phyloP scores from a whole-genome alignment of 768 basidiomycete species.

The Boletus rubropictus region DNA sequence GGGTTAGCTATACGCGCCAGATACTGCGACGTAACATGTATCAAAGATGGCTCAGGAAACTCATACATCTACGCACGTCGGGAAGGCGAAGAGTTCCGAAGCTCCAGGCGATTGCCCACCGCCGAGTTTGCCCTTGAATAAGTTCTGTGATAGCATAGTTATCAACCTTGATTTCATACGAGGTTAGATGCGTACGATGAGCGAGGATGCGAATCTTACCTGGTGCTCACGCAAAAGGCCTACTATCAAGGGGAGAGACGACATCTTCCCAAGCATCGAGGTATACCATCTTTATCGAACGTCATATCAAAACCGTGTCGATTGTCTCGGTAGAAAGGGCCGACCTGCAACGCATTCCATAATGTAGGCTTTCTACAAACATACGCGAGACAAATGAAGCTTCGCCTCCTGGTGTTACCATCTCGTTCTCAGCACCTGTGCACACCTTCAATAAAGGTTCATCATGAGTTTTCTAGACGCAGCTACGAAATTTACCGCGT shows the following conservation, averaged over 20 bases:
- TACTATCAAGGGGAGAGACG: constrained; percentile 63
- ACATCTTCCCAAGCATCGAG: constrained; percentile 84
- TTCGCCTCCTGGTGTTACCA: constrained; percentile 89
- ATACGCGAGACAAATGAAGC: constrained; percentile 69
- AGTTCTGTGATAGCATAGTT: constrained; percentile 87
- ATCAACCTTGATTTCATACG: constrained; percentile 47
- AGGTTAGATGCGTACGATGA: not conserved
- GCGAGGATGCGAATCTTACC: constrained; percentile 29
- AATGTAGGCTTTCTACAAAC: constrained; percentile 61
- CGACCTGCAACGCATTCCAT: constrained; percentile 55
- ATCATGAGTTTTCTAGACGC: not conserved
- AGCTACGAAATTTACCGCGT: constrained; percentile 48
- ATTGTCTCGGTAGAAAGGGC: not conserved
- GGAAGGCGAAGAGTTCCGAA: constrained; percentile 57
- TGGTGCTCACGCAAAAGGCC: constrained; percentile 41
- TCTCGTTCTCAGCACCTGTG: constrained; percentile 81
- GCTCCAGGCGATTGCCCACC: constrained; percentile 95
- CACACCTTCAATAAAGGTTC: constrained; percentile 50
- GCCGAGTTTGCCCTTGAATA: constrained; percentile 77
- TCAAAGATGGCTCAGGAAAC: constrained; percentile 15
- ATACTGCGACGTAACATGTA: constrained; percentile 30
- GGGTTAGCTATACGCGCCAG: constrained; percentile 36
- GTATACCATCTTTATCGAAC: constrained; percentile 68
- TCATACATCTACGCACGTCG: constrained; percentile 52
- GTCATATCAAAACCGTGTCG: not conserved